A percentile compares a stretch with the other conserved stretches of the same genome.
These are phyloP conservation scores for Candida ficus DNA, from an alignment of 805 yeast species.

Conservation along the genomic window DNA sequence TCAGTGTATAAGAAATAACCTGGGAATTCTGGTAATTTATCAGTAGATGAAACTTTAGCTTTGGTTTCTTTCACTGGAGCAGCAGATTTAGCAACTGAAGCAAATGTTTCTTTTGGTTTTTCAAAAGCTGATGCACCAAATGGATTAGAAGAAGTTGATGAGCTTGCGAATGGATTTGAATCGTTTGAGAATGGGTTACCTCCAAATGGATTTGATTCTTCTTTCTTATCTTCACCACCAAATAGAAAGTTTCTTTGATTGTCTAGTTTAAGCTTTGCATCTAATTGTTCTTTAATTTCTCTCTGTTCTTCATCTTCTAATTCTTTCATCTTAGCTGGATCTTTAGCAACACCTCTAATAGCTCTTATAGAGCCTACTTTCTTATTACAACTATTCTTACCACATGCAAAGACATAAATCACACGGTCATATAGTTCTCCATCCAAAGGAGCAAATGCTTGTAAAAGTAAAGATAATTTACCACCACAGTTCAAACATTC, in stretches of 20 bases:
- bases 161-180: constrained; percentile 19
- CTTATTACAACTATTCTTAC: constrained; percentile 56
- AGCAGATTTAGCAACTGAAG: constrained; percentile 29
- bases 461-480: constrained; percentile 63
- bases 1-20: constrained; percentile 71
- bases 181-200: constrained; percentile 21
- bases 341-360: constrained; percentile 68
- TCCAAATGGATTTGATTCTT: constrained; percentile 37
- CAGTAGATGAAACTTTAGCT: constrained; percentile 18
- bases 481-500: constrained; percentile 63
- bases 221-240: constrained; percentile 24
- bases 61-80: constrained; percentile 16
- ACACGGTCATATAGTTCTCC: constrained; percentile 71
- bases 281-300: constrained; percentile 36
- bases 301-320: constrained; percentile 34
- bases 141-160: constrained; percentile 11
- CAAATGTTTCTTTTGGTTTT: constrained; percentile 19
- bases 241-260: constrained; percentile 35
- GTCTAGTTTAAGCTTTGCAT: constrained; percentile 37
- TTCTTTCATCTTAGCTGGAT: constrained; percentile 41
- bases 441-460: constrained; percentile 77
- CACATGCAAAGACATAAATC: constrained; percentile 76
- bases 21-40: constrained; percentile 46
- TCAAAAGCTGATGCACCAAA: constrained; percentile 5
- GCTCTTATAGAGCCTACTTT: constrained; percentile 69